Evolutionary conservation across 2,329 filamentous ascomycete species (phyloP), one percentile per base, ranked within the genome.

Genomic region (Penicillium sp.): DNA sequence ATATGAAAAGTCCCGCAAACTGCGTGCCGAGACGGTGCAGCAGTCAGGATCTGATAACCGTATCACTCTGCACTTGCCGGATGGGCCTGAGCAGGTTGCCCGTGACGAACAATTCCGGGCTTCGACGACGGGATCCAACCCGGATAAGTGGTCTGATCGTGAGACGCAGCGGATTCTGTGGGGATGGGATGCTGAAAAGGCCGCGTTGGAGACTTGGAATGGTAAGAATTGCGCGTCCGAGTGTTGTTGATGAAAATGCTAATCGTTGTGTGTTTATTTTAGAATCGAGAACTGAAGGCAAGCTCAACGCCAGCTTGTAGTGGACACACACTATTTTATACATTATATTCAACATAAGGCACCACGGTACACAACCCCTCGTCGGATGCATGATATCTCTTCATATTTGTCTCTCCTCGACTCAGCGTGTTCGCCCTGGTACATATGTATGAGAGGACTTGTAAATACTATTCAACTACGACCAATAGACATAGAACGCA

Each of bases 111-210:
- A 74, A 45, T 76, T 77, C 61, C 68, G 63, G 13, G 62, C 68
- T 10, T 72, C 74, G 9, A 63, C 64, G 0, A 72, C 65, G 19
- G 72, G 68, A 6, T 61, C 65, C 3, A 77, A 73, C 42, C 87
- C 87, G 2, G 88, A 89, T 75, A 88, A 88, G 75, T 89, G 87
- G 87, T 83, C 85, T 7, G 88, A 87, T 70, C 85, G 85, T 13
- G 86, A 88, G 62, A 86, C 88, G 45, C 88, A 89, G 72, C 80
- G 83, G 72, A 70, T 75, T 19, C 53, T 78, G 26, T 78, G 76
- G 76, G 74, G 70, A 1, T 76, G 74, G 73, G 76, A 78, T 67
- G 75, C 75, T 2, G 76, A 78, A 58, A 70, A 72, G 56, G 71
- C 63, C 8, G 73, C 73, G 1, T 56, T 75, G 58, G 67, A 71